phyloP scores from a whole-genome alignment of 306 rosid genomes.

The Medicago ruthenica region DNA sequence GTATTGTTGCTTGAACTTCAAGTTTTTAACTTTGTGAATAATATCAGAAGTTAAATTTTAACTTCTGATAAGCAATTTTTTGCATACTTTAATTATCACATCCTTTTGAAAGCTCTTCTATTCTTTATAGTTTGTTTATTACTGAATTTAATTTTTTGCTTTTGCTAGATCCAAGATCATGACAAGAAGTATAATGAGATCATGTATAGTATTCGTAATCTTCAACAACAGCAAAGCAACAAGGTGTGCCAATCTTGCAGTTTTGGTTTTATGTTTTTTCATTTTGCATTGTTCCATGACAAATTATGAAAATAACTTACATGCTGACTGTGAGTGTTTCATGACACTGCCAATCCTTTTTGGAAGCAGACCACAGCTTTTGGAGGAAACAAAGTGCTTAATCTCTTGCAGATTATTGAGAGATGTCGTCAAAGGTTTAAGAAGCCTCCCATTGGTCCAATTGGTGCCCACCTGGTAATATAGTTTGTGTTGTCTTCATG shows the following conservation, averaged over 20 bases:
- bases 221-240: slow-evolving; percentile 62
- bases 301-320: slow-evolving; percentile 19
- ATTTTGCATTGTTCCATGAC: slow-evolving; percentile 21
- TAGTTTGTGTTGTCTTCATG: slow-evolving; percentile 32
- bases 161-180: slow-evolving; percentile 59
- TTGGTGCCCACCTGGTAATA: slow-evolving; percentile 83
- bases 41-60: too few relatives aligned
- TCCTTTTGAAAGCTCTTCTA: slow-evolving; percentile 13
- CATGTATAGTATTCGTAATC: slow-evolving; percentile 44
- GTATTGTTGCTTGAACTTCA: not conserved
- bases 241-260: slow-evolving; percentile 57
- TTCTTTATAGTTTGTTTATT: slow-evolving; percentile 12
- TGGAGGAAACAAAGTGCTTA: slow-evolving; percentile 78
- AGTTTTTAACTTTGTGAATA: slow-evolving; percentile 8
- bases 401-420: slow-evolving; percentile 69
- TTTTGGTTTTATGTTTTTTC: slow-evolving; percentile 12
- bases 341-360: slow-evolving; percentile 38
- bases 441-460: slow-evolving; percentile 88
- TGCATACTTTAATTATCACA: not conserved
- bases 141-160: slow-evolving; percentile 21
- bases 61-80: slow-evolving; percentile 12
- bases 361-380: slow-evolving; percentile 72
- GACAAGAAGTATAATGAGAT: slow-evolving; percentile 48
- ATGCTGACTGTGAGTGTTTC: slow-evolving; percentile 8
- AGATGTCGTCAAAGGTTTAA: slow-evolving; percentile 61